These are phyloP conservation scores for Parafenestella ontariensis DNA, from an alignment of 2,329 filamentous ascomycete species.

Conservation along the genomic window DNA sequence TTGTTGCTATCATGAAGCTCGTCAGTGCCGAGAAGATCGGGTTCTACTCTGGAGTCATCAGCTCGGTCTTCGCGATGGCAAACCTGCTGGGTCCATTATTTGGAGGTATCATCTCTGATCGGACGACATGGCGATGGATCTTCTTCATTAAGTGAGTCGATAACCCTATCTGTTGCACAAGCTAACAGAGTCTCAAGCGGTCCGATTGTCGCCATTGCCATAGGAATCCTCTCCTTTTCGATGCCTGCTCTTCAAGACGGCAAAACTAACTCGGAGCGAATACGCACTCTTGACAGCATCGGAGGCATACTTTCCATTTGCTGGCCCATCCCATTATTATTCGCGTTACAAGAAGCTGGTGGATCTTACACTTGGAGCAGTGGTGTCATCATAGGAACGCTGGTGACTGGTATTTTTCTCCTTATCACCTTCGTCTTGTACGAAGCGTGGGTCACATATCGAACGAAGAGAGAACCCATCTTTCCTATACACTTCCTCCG, in stretches of 20 bases:
- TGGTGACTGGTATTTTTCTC: constrained; percentile 31
- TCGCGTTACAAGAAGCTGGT: constrained; percentile 42
- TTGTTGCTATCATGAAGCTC: constrained; percentile 41
- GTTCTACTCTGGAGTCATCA: constrained; percentile 45
- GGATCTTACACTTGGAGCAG: constrained; percentile 34
- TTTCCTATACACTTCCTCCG: constrained; percentile 38
- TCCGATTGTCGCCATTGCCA: constrained; percentile 32
- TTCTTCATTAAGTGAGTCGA: constrained; percentile 56
- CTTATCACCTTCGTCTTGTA: constrained; percentile 36
- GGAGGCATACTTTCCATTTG: constrained; percentile 39
- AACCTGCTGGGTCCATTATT: constrained; percentile 55
- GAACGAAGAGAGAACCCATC: constrained; percentile 32
- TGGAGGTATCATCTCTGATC: constrained; percentile 53
- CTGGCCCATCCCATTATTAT: constrained; percentile 43
- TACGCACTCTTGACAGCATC: constrained; percentile 36
- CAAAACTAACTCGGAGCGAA: constrained; percentile 35
- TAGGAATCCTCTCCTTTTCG: constrained; percentile 31
- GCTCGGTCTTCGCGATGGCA: constrained; percentile 50
- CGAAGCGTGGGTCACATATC: constrained; percentile 37
- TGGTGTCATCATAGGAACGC: constrained; percentile 37
- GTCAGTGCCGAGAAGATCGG: constrained; percentile 38
- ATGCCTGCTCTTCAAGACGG: constrained; percentile 34
- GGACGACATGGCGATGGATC: constrained; percentile 56
- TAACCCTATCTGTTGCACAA: not conserved
- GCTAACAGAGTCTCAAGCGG: constrained; percentile 22